Conservation (phyloP, 768 basidiomycete species). For the Russula ochroleuca region DNA sequence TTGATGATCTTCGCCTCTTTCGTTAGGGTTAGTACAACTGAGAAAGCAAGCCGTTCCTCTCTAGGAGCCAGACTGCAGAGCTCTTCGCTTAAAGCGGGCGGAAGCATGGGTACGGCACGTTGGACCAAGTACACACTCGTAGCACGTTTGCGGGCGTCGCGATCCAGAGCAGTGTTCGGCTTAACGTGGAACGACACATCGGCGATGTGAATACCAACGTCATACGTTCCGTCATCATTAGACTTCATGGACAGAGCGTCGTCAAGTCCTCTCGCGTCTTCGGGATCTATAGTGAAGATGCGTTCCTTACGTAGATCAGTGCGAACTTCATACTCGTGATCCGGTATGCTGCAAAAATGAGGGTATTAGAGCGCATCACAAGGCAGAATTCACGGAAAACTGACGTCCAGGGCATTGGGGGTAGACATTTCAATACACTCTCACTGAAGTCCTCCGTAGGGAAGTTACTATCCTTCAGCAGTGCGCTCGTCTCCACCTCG, state of each 20-base stretch:
- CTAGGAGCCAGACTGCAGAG: slow-evolving; percentile 89
- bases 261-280: slow-evolving; percentile 85
- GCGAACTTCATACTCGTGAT: slow-evolving; percentile 81
- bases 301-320: slow-evolving; percentile 83
- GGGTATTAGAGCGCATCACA: slow-evolving; percentile 22
- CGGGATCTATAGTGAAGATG: slow-evolving; percentile 92
- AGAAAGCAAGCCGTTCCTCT: slow-evolving; percentile 87
- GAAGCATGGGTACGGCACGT: slow-evolving; percentile 94
- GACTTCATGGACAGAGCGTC: slow-evolving; percentile 87
- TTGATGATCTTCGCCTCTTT: slow-evolving; percentile 75
- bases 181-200: slow-evolving; percentile 96
- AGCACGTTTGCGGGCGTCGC: slow-evolving; percentile 95
- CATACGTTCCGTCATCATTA: slow-evolving; percentile 90
- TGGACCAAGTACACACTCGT: slow-evolving; percentile 97
- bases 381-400: slow-evolving; percentile 32
- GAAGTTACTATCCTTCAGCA: slow-evolving; percentile 99
- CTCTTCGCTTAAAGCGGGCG: slow-evolving; percentile 87
- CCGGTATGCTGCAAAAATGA: slow-evolving; percentile 60
- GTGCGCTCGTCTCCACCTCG: slow-evolving; percentile 94
- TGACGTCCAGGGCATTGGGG: slow-evolving; percentile 92
- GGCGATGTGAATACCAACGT: slow-evolving; percentile 92
- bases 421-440: slow-evolving; percentile 90
- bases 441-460: slow-evolving; percentile 96
- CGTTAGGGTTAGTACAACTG: slow-evolving; percentile 81
- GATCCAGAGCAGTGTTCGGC: slow-evolving; percentile 94